Evolutionary conservation across 768 basidiomycete genomes (phyloP).

Genomic region (Amanita muscaria): DNA sequence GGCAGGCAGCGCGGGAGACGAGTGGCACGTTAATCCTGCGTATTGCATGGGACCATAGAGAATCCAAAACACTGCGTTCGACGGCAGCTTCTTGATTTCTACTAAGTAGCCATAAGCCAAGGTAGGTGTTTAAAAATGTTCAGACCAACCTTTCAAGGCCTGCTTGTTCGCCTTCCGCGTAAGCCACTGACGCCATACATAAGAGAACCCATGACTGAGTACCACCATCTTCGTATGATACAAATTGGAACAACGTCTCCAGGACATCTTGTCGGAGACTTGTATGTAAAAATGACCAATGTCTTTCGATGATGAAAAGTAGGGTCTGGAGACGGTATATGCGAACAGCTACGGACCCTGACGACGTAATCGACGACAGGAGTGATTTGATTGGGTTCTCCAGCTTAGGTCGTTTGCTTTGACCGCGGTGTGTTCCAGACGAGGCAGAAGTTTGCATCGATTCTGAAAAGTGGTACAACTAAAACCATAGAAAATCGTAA

Average conservation of each 20-base stretch:
- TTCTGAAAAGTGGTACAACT: conserved; percentile 64
- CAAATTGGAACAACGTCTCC: conserved; percentile 44
- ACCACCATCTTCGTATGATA: conserved; percentile 52
- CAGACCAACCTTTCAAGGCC: conserved; percentile 3
- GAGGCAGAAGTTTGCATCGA: conserved; percentile 30
- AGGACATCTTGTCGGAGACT: conserved; percentile 50
- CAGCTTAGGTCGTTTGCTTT: conserved; percentile 42
- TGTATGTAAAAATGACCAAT: too few species aligned
- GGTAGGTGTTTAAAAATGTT: too few species aligned
- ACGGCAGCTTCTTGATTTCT: not conserved
- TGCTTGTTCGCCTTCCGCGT: conserved; percentile 29
- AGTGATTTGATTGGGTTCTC: conserved; percentile 55
- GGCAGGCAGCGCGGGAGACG: conserved; percentile 75
- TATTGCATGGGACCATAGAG: conserved; percentile 76
- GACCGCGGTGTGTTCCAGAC: conserved; percentile 15
- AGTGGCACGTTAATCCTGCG: conserved; percentile 60
- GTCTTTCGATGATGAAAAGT: too few species aligned
- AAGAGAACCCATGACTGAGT: conserved; percentile 84
- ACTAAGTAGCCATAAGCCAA: too few species aligned
- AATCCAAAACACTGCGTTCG: conserved; percentile 53
- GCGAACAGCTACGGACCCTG: conserved; percentile 23
- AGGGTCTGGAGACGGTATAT: conserved; percentile 62
- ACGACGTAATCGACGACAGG: conserved; percentile 38
- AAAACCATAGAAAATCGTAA: conserved; percentile 9
- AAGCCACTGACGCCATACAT: conserved; percentile 65